Percentiles rank a stretch among this genome's conserved stretches.
These are phyloP conservation scores for Coemansia sp. DNA, from an alignment of 192 early-diverging fungal genomes.

Conservation along the genomic window DNA sequence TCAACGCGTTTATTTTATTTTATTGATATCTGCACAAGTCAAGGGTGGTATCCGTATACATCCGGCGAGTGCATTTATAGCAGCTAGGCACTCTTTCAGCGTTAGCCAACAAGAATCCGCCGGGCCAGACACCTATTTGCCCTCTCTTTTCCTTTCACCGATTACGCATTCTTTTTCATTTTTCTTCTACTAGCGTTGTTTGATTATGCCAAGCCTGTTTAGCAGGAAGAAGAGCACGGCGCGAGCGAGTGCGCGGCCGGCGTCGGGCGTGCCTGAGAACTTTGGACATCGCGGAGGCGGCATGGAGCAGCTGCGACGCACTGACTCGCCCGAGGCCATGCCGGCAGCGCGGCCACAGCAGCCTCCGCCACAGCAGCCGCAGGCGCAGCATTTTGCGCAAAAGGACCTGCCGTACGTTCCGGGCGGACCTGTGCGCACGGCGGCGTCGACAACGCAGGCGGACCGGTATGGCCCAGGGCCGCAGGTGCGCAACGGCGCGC, in stretches of 20 bases:
- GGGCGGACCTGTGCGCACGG: neutral
- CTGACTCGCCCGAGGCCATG: constrained; percentile 16
- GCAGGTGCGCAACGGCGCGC: constrained; percentile 8
- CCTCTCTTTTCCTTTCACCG: neutral
- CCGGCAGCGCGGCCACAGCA: constrained; percentile 10
- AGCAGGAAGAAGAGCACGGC: constrained; percentile 45
- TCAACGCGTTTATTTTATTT: neutral
- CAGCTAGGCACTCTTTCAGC: neutral
- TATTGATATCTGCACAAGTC: neutral
- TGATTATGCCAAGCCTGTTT: constrained; percentile 50
- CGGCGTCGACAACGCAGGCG: constrained; percentile 4
- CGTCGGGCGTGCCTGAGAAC: constrained; percentile 43
- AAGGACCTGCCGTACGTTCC: constrained; percentile 17
- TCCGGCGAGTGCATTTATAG: neutral
- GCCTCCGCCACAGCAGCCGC: constrained; percentile 3
- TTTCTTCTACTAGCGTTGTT: neutral
- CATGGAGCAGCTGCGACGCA: constrained; percentile 27
- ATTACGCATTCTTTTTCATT: constrained; percentile 3
- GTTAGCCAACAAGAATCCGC: neutral
- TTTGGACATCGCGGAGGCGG: constrained; percentile 41
- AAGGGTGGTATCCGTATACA: neutral
- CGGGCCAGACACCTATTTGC: neutral
- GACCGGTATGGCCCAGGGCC: constrained; percentile 16
- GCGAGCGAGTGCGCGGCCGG: constrained; percentile 33
- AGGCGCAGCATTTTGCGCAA: constrained; percentile 13